phyloP scores from a whole-genome alignment of 2,329 filamentous ascomycete species.

The Coccinonectria pachysandricola region DNA sequence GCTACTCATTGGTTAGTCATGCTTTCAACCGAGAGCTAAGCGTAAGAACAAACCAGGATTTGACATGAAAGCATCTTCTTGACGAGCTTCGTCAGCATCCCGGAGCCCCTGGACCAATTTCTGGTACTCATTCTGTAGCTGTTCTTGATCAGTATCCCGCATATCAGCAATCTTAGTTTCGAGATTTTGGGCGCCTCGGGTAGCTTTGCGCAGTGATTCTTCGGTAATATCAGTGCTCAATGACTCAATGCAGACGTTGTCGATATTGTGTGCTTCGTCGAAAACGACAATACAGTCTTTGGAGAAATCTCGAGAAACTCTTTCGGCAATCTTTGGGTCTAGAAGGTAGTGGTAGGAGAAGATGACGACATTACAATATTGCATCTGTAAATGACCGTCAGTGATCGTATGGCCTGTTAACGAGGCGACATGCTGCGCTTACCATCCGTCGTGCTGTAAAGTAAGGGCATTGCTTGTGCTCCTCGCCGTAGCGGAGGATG shows the following conservation, averaged over 20 bases:
- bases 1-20: slow-evolving; percentile 31
- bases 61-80: slow-evolving; percentile 94
- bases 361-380: slow-evolving; percentile 98
- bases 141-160: slow-evolving; percentile 90
- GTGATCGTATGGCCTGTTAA: background rate
- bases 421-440: slow-evolving; percentile 13
- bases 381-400: slow-evolving; percentile 53
- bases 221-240: slow-evolving; percentile 95
- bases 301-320: slow-evolving; percentile 89
- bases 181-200: slow-evolving; percentile 79
- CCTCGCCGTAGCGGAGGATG: slow-evolving; percentile 78
- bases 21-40: background rate
- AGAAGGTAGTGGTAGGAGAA: slow-evolving; percentile 98
- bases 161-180: slow-evolving; percentile 88
- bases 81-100: slow-evolving; percentile 76
- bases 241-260: slow-evolving; percentile 98
- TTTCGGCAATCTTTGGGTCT: slow-evolving; percentile 93
- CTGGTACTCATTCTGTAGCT: slow-evolving; percentile 88
- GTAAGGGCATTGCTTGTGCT: slow-evolving; percentile 95
- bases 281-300: slow-evolving; percentile 99
- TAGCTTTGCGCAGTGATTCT: slow-evolving; percentile 84
- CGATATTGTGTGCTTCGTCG: slow-evolving; percentile 97
- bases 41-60: slow-evolving; percentile 65
- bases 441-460: slow-evolving; percentile 94
- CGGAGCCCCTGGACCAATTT: slow-evolving; percentile 88